Conservation (phyloP, 352 stramenopile species). For the Globisporangium mamillatum region DNA sequence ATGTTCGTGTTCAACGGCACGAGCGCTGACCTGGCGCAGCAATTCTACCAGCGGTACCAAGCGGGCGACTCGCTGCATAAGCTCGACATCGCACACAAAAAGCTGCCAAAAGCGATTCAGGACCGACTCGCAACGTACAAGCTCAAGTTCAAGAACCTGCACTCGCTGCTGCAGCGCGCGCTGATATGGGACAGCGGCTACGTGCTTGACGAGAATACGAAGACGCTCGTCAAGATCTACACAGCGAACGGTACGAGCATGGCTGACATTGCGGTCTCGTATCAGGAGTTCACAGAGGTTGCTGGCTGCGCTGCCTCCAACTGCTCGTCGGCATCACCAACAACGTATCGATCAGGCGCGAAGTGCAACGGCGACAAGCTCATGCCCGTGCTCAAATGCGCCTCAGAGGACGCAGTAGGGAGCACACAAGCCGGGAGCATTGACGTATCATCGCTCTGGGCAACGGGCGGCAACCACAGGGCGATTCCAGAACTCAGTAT, state of each 20-base stretch:
- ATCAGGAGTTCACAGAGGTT: conserved; percentile 13
- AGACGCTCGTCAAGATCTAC: conserved; percentile 24
- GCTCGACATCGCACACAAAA: conserved; percentile 13
- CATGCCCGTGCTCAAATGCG: conserved; percentile 18
- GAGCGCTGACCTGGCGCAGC: conserved; percentile 23
- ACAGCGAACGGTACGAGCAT: conserved; percentile 26
- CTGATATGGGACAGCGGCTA: conserved; percentile 43
- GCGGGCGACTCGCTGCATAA: conserved; percentile 11
- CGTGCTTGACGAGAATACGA: conserved; percentile 7
- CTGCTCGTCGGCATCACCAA: conserved; percentile 13
- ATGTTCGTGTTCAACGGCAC: conserved; percentile 26
- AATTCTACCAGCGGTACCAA: conserved; percentile 26
- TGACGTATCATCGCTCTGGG: conserved; percentile 23
- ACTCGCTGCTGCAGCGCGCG: conserved; percentile 33
- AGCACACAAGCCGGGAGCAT: neutral
- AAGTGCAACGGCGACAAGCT: conserved; percentile 26
- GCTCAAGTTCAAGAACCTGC: conserved; percentile 23
- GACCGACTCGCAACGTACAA: conserved; percentile 9
- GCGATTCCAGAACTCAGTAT: conserved; percentile 23
- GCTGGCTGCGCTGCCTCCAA: conserved; percentile 20
- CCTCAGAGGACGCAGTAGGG: conserved; percentile 11
- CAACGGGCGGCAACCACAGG: conserved; percentile 20
- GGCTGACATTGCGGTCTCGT: conserved; percentile 29
- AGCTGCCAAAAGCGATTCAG: conserved; percentile 13
- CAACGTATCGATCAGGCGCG: conserved; percentile 1